Base-by-base conservation (phyloP, 176 grass and related monocot species). In the Oropetium thomaeum region DNA sequence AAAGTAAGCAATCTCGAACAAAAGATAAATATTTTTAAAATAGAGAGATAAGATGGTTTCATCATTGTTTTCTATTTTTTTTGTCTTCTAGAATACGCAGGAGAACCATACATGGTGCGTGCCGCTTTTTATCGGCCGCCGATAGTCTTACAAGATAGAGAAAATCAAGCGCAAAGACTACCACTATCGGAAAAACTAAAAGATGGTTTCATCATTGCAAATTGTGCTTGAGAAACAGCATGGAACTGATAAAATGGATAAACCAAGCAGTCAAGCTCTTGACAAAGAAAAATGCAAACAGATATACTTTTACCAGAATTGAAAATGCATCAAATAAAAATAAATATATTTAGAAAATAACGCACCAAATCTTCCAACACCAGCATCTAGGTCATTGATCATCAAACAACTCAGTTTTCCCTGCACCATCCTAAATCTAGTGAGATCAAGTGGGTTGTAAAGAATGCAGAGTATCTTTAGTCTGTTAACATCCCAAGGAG, bases 371-470 rank as follows among this genome's bases (percentile, higher is more conserved):
- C 95, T 92, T 71, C 91, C 95, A 67, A 98, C 86, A 59, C 95
- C 91, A 84, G 95, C 95, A 83, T 98, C 95, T 67, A 98, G 88
- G 76, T 98, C 95, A 81, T 98, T 98, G 84, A 98, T 92, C 95
- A 98, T 91, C 76, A 94, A 92, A 80, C 91, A 93, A 75, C 91
- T 97, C 88, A 97, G 75, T 75, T 93, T 97, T 48, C 95, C 95
- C 95, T 97, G 87, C 41, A 81, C 42, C 23, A 55, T 65, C 34
- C n/a, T 63, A 35, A 84, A 81, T 2, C 17, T 75, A 44, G 41
- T 85, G 58, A 92, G 79, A 77, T 7, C 5, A 3, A 16, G 16
- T 49, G 6, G 23, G 1, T 70, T 85, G 26, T 22, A 69, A 53
- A 68, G 17, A 61, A 71, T 26, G 31, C 7, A 80, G 37, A 58